Base-by-base conservation (phyloP, 306 rosid genomes). In the Notholithocarpus densiflorus region DNA sequence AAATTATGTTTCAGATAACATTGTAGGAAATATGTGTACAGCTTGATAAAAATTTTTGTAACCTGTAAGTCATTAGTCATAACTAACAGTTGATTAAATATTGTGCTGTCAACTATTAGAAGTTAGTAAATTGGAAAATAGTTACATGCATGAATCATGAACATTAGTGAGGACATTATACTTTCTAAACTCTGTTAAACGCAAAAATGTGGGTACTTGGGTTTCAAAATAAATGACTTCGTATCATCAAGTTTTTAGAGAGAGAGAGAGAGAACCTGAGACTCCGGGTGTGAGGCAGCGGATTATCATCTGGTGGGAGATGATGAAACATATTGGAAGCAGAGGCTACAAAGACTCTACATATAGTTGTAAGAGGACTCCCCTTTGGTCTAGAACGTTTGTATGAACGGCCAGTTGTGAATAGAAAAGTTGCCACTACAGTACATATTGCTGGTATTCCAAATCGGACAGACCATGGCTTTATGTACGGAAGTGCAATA, bases 401-500 rank as follows among this genome's bases (percentile, higher is more conserved):
- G 26, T 79, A 75, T 3, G 77, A 62, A 40, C 54, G 1, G 45
- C 86, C 82, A 60, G 75, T 85, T 52, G 79, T 57, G 77, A 79
- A 79, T 12, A 82, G 12, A 59, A 76, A n/a, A 3, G 82, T 76
- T 43, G 86, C 77, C 10, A 75, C 45, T 15, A 72, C 79, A 8
- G 66, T 57, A 43, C 18, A 31, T 15, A 82, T 76, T 0, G 84
- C 75, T 1, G 84, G 73, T 53, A 82, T 64, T 1, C 83, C 88
- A 21, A 75, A 85, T 48, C 74, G 75, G 23, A 82, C 5, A 2
- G 82, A 77, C 84, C 88, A 85, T 10, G 84, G 71, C 52, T 75
- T 85, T 40, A 40, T 40, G 0, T 40, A 40, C 0, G 45, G 45
- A 40, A 40, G 45, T 40, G 45, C 82, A 24, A 75, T 27, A 19